Evolutionary conservation across 768 basidiomycete genomes (phyloP), one percentile per base, ranked within the genome.

Genomic region (Pleurotus citrinopileatus): DNA sequence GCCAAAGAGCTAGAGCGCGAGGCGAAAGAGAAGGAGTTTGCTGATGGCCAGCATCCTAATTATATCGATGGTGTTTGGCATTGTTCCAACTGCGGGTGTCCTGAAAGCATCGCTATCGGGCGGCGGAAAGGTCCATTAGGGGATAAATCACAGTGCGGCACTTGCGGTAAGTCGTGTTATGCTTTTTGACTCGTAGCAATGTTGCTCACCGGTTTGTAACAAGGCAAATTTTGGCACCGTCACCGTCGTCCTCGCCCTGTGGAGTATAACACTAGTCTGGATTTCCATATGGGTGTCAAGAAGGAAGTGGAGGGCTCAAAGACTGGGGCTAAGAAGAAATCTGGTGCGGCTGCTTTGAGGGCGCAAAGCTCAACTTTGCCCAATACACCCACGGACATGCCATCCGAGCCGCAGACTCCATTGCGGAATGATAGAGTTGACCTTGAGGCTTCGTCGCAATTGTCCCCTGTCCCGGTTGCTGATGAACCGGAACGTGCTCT

Each of bases 21-120:
- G 63, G 89, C 91, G 19, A 92, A 91, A 67, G 88, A 90, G 67
- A 86, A 78, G 63, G 90, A 90, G 67, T 90, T 85, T 63, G 85
- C 84, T 36, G 87, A 92, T 61, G 87, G 89, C 6, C 89, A 91
- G 63, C 90, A 90, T 62, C 77, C 86, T 34, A 90, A 92, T 65
- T 76, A 82, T 61, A 87, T 94, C 64, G 75, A 94, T 59, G 92
- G 91, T 1, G 78, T 90, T 3, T 97, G 94, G 94, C 91, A 94
- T 70, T 98, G 94, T 65, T 93, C 91, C 17, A 96, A 94, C 63
- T 97, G 92, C 61, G 94, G 94, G 4, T 90, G 90, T 65, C 94
- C 94, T 0, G 93, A 92, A 64, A 83, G 73, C 60, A 85, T 96
- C 54, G 91, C 92, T 2, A 73, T 93, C 38, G 94, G 94, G 2